Percentiles rank a stretch among this genome's conserved stretches.
Evolutionary conservation across 192 early-diverging fungal species (phyloP).

Genomic region (Radiomyces spectabilis): DNA sequence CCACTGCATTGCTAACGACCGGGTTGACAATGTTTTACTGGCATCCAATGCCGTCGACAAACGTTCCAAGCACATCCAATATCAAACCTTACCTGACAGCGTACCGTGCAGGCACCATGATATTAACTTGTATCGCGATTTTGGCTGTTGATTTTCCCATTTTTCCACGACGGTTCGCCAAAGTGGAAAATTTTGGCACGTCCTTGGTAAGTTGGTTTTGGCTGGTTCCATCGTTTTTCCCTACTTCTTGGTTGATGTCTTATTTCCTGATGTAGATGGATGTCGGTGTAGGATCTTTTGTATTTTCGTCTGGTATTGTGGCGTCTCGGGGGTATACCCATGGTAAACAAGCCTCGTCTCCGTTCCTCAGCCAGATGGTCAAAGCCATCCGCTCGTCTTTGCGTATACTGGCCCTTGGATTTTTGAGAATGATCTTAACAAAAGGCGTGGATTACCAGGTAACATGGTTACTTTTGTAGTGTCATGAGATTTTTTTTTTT

Average conservation of each 20-base stretch:
- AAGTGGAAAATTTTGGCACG: conserved; percentile 85
- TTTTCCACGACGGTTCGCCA: conserved; percentile 85
- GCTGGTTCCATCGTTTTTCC: no score
- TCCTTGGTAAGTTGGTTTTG: conserved; percentile 72
- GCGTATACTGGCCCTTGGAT: conserved; percentile 68
- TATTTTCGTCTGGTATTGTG: conserved; percentile 87
- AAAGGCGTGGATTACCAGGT: conserved; percentile 86
- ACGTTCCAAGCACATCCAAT: background rate
- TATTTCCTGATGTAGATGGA: conserved; percentile 95
- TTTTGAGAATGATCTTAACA: conserved; percentile 60
- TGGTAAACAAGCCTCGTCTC: conserved; percentile 16
- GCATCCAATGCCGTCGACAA: background rate
- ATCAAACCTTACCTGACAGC: conserved; percentile 51
- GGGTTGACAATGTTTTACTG: background rate
- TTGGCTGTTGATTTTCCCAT: conserved; percentile 91
- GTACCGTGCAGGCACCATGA: conserved; percentile 73
- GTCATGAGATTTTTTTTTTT: background rate
- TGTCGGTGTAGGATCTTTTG: conserved; percentile 86
- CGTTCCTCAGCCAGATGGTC: conserved; percentile 23
- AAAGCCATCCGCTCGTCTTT: conserved; percentile 46
- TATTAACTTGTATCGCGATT: conserved; percentile 77
- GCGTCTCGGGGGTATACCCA: conserved; percentile 53
- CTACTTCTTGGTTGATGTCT: no score
- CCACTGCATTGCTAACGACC: no score
- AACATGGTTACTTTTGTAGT: no score